phyloP scores from a whole-genome alignment of 257 asterid genomes.

The Capsicum pubescens region DNA sequence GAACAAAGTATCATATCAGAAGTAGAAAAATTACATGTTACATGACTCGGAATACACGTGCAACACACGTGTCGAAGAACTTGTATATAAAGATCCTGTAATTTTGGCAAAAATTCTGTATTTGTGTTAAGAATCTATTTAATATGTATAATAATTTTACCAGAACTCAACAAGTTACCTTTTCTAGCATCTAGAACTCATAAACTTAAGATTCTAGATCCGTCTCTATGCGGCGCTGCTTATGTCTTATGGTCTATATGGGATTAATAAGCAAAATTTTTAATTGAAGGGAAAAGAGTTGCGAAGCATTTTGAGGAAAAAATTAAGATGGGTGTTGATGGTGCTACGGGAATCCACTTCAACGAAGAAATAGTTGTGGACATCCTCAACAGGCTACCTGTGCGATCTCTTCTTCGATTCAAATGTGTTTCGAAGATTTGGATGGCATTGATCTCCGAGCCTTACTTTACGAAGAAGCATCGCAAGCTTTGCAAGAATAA shows the following conservation, averaged over 20 bases:
- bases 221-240: neutral
- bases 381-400: no score
- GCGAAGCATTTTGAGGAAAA: neutral
- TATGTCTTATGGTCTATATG: no score
- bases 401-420: no score
- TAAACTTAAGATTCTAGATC: neutral
- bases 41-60: neutral
- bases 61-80: neutral
- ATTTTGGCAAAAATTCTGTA: neutral
- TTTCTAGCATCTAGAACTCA: neutral
- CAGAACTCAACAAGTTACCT: neutral
- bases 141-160: no score
- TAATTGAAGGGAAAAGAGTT: neutral
- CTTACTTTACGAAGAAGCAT: neutral
- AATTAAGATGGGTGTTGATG: neutral
- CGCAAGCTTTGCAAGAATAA: neutral
- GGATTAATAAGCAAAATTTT: neutral
- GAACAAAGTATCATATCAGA: no score
- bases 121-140: no score
- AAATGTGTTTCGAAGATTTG: no score
- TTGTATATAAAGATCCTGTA: neutral
- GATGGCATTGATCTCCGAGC: no score
- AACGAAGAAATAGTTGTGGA: no score
- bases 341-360: no score
- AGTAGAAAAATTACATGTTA: neutral